A percentile compares a stretch with the other conserved stretches of the same genome.
Conservation (phyloP, 2,329 filamentous ascomycete species). For the Aspergillus fischeri region DNA sequence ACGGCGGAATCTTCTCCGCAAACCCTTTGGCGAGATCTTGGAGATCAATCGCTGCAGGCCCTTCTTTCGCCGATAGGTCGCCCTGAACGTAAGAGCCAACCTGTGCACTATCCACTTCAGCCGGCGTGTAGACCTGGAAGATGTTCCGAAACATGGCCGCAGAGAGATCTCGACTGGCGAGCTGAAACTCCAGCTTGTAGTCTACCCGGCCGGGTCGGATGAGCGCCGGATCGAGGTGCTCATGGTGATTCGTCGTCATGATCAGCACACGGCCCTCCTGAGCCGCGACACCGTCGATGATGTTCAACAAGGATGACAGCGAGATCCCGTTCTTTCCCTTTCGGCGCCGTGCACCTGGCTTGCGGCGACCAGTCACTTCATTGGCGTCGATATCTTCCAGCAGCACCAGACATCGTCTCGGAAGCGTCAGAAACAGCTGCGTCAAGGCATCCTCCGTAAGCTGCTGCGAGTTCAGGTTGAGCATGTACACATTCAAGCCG, state of each 20-base stretch:
- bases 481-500: conserved; percentile 62
- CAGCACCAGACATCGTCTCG: conserved; percentile 60
- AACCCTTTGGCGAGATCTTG: conserved; percentile 43
- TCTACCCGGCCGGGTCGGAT: conserved; percentile 72
- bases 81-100: too few species aligned
- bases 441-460: conserved; percentile 59
- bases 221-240: conserved; percentile 68
- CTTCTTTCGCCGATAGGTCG: too few species aligned
- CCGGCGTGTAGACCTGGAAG: background rate
- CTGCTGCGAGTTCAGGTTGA: conserved; percentile 52
- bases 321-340: conserved; percentile 1
- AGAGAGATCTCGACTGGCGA: background rate
- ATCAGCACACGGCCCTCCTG: conserved; percentile 77
- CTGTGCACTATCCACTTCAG: background rate
- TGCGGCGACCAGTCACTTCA: conserved; percentile 2
- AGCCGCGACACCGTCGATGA: conserved; percentile 75
- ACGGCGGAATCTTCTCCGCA: conserved; percentile 42
- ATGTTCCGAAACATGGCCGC: background rate
- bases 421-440: conserved; percentile 57
- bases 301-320: conserved; percentile 63
- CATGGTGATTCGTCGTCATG: conserved; percentile 76
- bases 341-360: background rate
- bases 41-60: conserved; percentile 21
- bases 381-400: conserved; percentile 62
- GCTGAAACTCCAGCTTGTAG: conserved; percentile 58